Percentiles rank a stretch among this genome's conserved stretches.
Evolutionary conservation across 345 rosid species (phyloP).

Genomic region (Sonneratia caseolaris): DNA sequence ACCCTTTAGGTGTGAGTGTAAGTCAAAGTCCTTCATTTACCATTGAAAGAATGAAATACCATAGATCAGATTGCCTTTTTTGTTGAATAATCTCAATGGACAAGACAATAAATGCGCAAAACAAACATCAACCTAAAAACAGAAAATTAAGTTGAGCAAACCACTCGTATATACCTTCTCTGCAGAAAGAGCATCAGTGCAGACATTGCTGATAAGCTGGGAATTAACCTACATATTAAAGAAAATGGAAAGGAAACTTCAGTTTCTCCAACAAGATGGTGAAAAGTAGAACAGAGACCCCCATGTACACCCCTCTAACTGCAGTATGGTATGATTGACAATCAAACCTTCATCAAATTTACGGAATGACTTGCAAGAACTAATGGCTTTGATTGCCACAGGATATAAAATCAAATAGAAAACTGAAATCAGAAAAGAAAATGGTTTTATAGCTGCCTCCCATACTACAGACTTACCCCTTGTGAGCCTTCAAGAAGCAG

Average conservation of each 20-base stretch:
- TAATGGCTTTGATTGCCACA: not conserved
- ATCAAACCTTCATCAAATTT: too few species aligned
- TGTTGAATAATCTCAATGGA: not conserved
- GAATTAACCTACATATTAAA: constrained; percentile 62
- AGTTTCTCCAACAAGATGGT: constrained; percentile 1
- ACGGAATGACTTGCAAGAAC: not conserved
- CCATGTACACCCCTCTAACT: too few species aligned
- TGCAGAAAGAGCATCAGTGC: constrained; percentile 97
- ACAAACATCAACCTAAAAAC: not conserved
- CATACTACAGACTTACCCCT: not conserved
- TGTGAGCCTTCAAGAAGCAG: not conserved
- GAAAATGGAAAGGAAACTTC: not conserved
- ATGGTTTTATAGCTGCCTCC: not conserved
- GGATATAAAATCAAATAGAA: not conserved
- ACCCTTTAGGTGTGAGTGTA: not conserved
- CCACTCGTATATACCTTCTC: constrained; percentile 58
- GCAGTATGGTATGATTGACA: too few species aligned
- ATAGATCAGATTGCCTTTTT: not conserved
- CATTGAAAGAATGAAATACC: not conserved
- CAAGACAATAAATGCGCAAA: too few species aligned
- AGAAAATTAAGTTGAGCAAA: too few species aligned
- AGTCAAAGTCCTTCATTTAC: too few species aligned
- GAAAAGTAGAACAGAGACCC: too few species aligned
- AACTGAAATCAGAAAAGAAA: not conserved
- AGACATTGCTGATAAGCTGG: constrained; percentile 93